These are phyloP conservation scores for Macrophomina pseudophaseolina DNA, from an alignment of 2,329 filamentous ascomycete genomes.

Conservation along the genomic window DNA sequence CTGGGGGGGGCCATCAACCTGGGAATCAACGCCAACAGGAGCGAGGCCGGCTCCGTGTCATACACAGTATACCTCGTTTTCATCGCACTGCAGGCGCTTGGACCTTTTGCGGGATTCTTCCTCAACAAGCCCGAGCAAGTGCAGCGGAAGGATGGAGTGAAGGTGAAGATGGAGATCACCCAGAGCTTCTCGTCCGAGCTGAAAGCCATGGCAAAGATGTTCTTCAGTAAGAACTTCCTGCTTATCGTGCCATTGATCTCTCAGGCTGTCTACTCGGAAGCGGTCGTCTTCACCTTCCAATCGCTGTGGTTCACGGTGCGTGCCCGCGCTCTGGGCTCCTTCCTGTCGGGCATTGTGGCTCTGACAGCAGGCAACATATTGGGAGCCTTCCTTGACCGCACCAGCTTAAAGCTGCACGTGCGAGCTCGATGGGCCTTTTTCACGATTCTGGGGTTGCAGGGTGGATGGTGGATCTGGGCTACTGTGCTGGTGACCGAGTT, in stretches of 20 bases:
- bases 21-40: constrained; percentile 64
- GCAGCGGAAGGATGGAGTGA: constrained; percentile 67
- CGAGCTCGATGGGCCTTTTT: constrained; percentile 63
- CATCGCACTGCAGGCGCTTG: constrained; percentile 70
- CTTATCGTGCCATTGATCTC: constrained; percentile 71
- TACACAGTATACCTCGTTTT: constrained; percentile 73
- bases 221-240: constrained; percentile 66
- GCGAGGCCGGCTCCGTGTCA: constrained; percentile 67
- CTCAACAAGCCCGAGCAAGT: constrained; percentile 67
- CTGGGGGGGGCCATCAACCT: constrained; percentile 75
- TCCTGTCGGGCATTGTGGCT: constrained; percentile 71
- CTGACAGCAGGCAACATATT: constrained; percentile 69
- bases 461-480: constrained; percentile 75
- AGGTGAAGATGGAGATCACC: constrained; percentile 64
- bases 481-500: constrained; percentile 69
- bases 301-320: constrained; percentile 72
- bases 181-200: constrained; percentile 65
- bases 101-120: constrained; percentile 68
- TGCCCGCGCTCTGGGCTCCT: constrained; percentile 71
- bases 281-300: constrained; percentile 74
- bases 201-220: constrained; percentile 62
- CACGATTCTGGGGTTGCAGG: constrained; percentile 62
- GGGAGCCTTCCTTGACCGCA: constrained; percentile 67
- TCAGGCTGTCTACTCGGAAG: constrained; percentile 72
- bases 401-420: constrained; percentile 57